A percentile compares a stretch with the other conserved stretches of the same genome.
Conservation (phyloP, 2,329 filamentous ascomycete species). For the Rutstroemia sp. region DNA sequence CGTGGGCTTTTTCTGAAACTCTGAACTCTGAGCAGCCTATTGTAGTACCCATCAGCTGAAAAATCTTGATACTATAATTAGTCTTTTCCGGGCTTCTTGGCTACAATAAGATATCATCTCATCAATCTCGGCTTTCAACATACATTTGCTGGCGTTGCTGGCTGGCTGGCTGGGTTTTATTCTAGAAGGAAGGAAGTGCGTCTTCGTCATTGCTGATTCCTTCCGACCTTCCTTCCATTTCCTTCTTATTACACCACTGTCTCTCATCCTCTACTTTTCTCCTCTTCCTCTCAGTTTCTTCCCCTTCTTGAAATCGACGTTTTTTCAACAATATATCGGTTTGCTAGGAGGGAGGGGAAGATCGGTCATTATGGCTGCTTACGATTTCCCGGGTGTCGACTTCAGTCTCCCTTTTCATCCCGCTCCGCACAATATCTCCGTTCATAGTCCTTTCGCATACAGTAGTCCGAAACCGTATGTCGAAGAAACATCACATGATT, state of each 20-base stretch:
- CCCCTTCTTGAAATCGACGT: not conserved
- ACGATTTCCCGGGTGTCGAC: constrained; percentile 1
- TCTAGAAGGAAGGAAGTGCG: too few species aligned
- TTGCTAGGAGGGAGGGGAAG: not conserved
- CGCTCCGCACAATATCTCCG: not conserved
- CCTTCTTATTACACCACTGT: not conserved
- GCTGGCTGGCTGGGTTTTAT: too few species aligned
- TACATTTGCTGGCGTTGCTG: not conserved
- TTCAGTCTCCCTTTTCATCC: constrained; percentile 4
- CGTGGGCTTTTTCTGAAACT: not conserved
- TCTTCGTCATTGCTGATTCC: too few species aligned
- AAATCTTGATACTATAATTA: not conserved
- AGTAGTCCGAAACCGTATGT: not conserved
- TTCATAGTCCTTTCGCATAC: not conserved
- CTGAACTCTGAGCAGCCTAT: not conserved
- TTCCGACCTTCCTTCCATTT: too few species aligned
- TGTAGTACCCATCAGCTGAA: not conserved
- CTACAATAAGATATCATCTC: not conserved
- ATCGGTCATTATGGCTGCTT: not conserved
- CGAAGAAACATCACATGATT: not conserved
- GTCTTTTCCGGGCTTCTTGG: not conserved
- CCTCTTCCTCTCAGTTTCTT: not conserved
- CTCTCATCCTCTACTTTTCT: not conserved
- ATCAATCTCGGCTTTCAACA: not conserved
- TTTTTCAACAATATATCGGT: too few species aligned